A percentile compares a stretch with the other conserved stretches of the same genome.
Conservation (phyloP, 345 rosid species). For the Lagerstroemia speciosa region DNA sequence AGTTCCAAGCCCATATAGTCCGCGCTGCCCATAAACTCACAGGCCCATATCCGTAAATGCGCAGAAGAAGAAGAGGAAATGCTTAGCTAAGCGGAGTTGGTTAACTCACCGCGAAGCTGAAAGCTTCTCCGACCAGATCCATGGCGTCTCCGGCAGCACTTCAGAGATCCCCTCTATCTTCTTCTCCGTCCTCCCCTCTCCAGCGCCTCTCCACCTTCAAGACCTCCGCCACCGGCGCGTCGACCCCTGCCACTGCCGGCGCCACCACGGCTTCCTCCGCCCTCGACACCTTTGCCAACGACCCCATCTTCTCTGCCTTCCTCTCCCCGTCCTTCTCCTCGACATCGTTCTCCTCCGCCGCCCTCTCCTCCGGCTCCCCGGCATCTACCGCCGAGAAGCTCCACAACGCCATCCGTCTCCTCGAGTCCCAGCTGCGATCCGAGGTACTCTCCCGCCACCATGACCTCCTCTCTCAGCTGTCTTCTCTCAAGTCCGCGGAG, state of each 20-base stretch:
- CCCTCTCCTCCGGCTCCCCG: slow-evolving; percentile 96
- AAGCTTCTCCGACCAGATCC: background rate
- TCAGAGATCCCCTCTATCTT: slow-evolving; percentile 33
- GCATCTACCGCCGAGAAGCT: slow-evolving; percentile 98
- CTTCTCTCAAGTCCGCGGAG: slow-evolving; percentile 81
- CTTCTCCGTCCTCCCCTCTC: slow-evolving; percentile 45
- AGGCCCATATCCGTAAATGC: too few relatives aligned
- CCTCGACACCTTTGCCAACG: slow-evolving; percentile 59
- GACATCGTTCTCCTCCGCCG: slow-evolving; percentile 83
- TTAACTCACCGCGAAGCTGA: background rate
- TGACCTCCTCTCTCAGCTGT: slow-evolving; percentile 75
- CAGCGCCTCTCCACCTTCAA: slow-evolving; percentile 73
- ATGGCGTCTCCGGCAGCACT: slow-evolving; percentile 53
- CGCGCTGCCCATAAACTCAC: too few relatives aligned
- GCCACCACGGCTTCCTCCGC: slow-evolving; percentile 32
- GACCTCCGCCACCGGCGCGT: slow-evolving; percentile 21
- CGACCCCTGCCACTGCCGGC: slow-evolving; percentile 19
- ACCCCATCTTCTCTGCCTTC: slow-evolving; percentile 70
- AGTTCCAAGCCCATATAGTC: too few relatives aligned
- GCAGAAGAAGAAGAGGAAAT: background rate
- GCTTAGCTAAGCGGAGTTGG: background rate
- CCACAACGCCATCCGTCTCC: slow-evolving; percentile 86
- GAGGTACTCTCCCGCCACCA: slow-evolving; percentile 86
- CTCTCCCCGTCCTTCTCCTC: slow-evolving; percentile 87
- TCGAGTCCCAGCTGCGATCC: slow-evolving; percentile 82